Evolutionary conservation across 805 yeast genomes (phyloP).

Genomic region (Lipomyces lipofer): DNA sequence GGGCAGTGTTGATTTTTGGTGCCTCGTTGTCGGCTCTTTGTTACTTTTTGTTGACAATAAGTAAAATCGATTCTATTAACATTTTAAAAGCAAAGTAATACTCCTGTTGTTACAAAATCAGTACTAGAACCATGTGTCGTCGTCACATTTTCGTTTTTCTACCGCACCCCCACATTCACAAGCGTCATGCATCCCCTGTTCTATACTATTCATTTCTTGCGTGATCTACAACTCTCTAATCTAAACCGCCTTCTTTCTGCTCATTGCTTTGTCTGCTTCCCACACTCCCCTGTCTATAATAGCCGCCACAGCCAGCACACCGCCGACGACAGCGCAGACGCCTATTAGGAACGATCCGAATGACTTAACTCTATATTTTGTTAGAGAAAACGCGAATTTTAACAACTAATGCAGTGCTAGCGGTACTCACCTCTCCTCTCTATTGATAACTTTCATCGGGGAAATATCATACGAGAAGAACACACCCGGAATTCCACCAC

Average conservation of each 20-base stretch:
- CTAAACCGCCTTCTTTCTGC: constrained; percentile 47
- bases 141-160: too few species aligned
- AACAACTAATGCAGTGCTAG: constrained; percentile 23
- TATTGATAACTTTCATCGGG: constrained; percentile 86
- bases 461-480: constrained; percentile 88
- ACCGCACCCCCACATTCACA: too few species aligned
- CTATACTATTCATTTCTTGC: too few species aligned
- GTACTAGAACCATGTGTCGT: too few species aligned
- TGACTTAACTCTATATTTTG: constrained; percentile 61
- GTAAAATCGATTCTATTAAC: too few species aligned
- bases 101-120: too few species aligned
- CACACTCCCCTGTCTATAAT: constrained; percentile 83
- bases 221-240: too few species aligned
- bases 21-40: too few species aligned
- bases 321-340: constrained; percentile 86
- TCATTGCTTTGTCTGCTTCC: constrained; percentile 79
- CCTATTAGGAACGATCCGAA: constrained; percentile 83
- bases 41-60: too few species aligned
- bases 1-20: not conserved
- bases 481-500: constrained; percentile 90
- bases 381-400: not conserved
- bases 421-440: constrained; percentile 49
- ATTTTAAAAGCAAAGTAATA: too few species aligned
- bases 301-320: constrained; percentile 89
- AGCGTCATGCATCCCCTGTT: too few species aligned